Conservation (phyloP, 2,329 filamentous ascomycete genomes). For the Penicillium griseofulvum region DNA sequence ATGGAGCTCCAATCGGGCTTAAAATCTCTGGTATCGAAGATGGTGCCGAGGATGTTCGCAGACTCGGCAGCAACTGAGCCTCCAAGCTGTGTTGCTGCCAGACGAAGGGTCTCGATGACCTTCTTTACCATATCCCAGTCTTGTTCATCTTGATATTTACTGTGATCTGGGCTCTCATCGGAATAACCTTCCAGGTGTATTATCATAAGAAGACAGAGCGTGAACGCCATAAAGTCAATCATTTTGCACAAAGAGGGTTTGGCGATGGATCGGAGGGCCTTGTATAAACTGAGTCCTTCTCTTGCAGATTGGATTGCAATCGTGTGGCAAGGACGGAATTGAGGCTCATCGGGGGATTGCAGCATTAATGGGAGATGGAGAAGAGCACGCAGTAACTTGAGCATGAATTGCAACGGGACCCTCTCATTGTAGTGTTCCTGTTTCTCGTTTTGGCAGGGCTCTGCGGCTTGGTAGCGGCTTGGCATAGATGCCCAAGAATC, state of each 20-base stretch:
- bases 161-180: conserved; percentile 18
- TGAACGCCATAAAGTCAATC: conserved; percentile 51
- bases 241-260: conserved; percentile 46
- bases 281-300: conserved; percentile 42
- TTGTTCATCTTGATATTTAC: conserved; percentile 31
- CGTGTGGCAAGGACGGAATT: conserved; percentile 40
- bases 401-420: conserved; percentile 41
- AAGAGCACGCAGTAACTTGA: conserved; percentile 39
- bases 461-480: conserved; percentile 29
- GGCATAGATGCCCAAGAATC: conserved; percentile 32
- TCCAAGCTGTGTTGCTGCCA: conserved; percentile 33
- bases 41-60: conserved; percentile 41
- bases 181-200: conserved; percentile 44
- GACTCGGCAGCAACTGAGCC: conserved; percentile 47
- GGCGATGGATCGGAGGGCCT: conserved; percentile 31
- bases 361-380: conserved; percentile 51
- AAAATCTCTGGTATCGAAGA: conserved; percentile 23
- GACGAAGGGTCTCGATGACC: conserved; percentile 33
- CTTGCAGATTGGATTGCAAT: conserved; percentile 44
- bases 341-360: conserved; percentile 35
- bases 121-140: conserved; percentile 40
- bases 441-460: conserved; percentile 19
- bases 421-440: conserved; percentile 32
- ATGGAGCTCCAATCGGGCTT: conserved; percentile 16
- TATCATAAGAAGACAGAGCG: conserved; percentile 45